Evolutionary conservation across 176 grass and related monocot species (phyloP).

Genomic region (Musa acuminata): DNA sequence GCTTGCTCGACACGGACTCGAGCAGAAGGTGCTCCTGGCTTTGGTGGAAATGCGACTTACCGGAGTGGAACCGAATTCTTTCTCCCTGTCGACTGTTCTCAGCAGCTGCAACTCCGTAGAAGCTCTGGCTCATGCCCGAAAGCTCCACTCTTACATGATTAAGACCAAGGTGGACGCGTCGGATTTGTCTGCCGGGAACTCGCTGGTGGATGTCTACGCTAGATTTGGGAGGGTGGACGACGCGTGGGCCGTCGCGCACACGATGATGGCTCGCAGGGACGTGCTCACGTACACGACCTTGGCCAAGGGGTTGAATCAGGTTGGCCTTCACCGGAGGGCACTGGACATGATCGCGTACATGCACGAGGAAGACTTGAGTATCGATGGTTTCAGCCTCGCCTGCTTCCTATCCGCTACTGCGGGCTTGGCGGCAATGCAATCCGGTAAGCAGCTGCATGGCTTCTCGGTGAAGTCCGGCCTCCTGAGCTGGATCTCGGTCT

Average conservation of each 20-base stretch:
- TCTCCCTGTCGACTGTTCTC: conserved; percentile 66
- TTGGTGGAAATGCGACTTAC: conserved; percentile 44
- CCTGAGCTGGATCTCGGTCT: conserved; percentile 40
- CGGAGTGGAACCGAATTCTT: conserved; percentile 62
- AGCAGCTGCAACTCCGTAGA: conserved; percentile 32
- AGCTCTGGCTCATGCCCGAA: conserved; percentile 28
- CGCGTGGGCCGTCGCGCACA: conserved; percentile 38
- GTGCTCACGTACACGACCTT: conserved; percentile 69
- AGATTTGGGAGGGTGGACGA: conserved; percentile 52
- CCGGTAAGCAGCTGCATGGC: conserved; percentile 60
- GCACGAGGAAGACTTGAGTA: conserved; percentile 42
- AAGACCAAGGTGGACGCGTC: conserved; percentile 51
- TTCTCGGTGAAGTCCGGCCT: conserved; percentile 58
- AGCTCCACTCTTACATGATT: conserved; percentile 56
- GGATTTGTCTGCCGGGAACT: conserved; percentile 50
- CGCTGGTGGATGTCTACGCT: conserved; percentile 57
- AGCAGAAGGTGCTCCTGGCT: conserved; percentile 24
- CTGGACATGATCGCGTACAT: conserved; percentile 42
- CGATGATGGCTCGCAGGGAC: conserved; percentile 43
- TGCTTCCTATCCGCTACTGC: conserved; percentile 63
- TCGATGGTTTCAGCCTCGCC: conserved; percentile 51
- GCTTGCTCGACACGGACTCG: conserved; percentile 30
- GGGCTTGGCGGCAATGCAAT: conserved; percentile 23
- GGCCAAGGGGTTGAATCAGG: conserved; percentile 58
- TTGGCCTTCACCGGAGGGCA: conserved; percentile 34